Conservation (phyloP, 805 yeast species). For the Starmera amethionina region DNA sequence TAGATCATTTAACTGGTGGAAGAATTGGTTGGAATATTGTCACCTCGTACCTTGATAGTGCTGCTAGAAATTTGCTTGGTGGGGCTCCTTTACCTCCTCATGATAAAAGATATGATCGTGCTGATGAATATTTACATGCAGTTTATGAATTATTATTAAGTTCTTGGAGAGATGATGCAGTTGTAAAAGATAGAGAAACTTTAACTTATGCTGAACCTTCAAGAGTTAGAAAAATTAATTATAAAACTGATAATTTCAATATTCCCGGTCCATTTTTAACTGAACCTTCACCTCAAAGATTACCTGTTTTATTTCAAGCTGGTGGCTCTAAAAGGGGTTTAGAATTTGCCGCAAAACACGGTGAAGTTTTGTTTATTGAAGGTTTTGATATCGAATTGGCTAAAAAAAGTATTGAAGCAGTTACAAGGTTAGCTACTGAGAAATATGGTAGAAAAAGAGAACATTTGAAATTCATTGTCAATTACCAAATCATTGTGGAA, state of each 20-base stretch:
- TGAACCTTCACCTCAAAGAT: constrained; percentile 28
- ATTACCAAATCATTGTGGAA: constrained; percentile 24
- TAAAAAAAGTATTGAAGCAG: constrained; percentile 10
- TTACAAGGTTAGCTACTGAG: constrained; percentile 20
- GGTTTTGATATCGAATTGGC: constrained; percentile 19
- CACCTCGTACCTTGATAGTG: constrained; percentile 27
- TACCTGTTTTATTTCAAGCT: constrained; percentile 29
- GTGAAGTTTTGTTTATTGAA: constrained; percentile 27
- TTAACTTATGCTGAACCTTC: constrained; percentile 23
- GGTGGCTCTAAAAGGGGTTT: constrained; percentile 27
- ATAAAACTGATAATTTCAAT: constrained; percentile 24
- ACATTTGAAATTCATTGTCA: constrained; percentile 22
- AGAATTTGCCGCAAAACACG: constrained; percentile 28
- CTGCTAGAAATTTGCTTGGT: constrained; percentile 25
- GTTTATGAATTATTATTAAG: constrained; percentile 24
- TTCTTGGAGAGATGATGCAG: constrained; percentile 27
- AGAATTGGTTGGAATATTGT: constrained; percentile 32
- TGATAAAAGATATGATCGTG: constrained; percentile 25
- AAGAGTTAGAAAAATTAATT: constrained; percentile 24
- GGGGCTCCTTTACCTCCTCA: constrained; percentile 23
- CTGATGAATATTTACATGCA: constrained; percentile 27
- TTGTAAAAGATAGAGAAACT: constrained; percentile 5
- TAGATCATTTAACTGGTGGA: constrained; percentile 29
- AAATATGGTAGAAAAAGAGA: constrained; percentile 23
- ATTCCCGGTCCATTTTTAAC: constrained; percentile 27